Conservation (phyloP, 768 basidiomycete species). For the Suillus plorans region DNA sequence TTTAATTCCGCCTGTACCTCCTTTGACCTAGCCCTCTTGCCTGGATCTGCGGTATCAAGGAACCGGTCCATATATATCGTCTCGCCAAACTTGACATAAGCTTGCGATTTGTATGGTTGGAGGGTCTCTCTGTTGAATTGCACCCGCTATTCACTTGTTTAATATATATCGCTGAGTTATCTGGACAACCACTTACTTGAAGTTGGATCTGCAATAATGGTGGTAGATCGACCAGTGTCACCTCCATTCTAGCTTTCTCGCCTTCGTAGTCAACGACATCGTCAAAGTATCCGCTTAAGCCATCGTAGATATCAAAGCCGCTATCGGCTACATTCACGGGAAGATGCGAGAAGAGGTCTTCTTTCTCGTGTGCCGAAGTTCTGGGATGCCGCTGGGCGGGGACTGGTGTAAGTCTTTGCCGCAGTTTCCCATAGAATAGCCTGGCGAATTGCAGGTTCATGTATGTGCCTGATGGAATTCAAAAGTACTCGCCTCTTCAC, state of each 20-base stretch:
- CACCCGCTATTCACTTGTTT: slow-evolving; percentile 57
- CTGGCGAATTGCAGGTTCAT: slow-evolving; percentile 33
- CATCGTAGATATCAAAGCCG: slow-evolving; percentile 91
- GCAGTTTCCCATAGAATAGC: slow-evolving; percentile 87
- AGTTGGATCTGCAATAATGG: slow-evolving; percentile 93
- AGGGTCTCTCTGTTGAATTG: slow-evolving; percentile 93
- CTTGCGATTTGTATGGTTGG: slow-evolving; percentile 94
- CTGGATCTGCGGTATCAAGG: slow-evolving; percentile 68
- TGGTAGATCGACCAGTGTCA: slow-evolving; percentile 82
- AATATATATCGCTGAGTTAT: slow-evolving; percentile 2
- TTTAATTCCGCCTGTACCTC: slow-evolving; percentile 66
- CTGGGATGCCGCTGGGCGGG: slow-evolving; percentile 40
- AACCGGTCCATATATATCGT: slow-evolving; percentile 91
- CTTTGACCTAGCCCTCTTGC: slow-evolving; percentile 72
- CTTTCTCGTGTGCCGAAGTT: slow-evolving; percentile 74
- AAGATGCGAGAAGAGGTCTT: slow-evolving; percentile 91
- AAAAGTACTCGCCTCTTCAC: slow-evolving; percentile 66
- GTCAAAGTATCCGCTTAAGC: slow-evolving; percentile 87
- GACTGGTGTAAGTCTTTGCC: slow-evolving; percentile 49
- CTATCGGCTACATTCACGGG: slow-evolving; percentile 92
- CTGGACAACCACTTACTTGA: slow-evolving; percentile 56
- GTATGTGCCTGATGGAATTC: neutral
- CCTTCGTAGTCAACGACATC: slow-evolving; percentile 87
- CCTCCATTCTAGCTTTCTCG: slow-evolving; percentile 83
- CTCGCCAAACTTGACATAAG: slow-evolving; percentile 88